These are phyloP conservation scores for Salix purpurea DNA, from an alignment of 345 rosid species.

Conservation along the genomic window DNA sequence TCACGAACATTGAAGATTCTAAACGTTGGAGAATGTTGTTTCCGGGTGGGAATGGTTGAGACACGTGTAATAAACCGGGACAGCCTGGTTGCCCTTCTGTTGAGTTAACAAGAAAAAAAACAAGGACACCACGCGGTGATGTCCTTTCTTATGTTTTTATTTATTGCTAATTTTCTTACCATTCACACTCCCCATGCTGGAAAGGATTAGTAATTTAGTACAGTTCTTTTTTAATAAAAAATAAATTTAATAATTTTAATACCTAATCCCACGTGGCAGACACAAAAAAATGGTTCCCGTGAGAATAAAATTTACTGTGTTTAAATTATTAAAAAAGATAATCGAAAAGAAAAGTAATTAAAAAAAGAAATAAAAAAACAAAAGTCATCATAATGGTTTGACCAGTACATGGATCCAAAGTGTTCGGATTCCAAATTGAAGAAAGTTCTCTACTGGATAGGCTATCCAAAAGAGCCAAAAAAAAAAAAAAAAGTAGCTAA, in stretches of 20 bases:
- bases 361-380: neutral
- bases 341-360: too few relatives aligned
- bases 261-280: too few relatives aligned
- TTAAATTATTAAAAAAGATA: too few relatives aligned
- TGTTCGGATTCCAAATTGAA: neutral
- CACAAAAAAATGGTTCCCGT: too few relatives aligned
- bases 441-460: neutral
- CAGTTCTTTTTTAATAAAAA: too few relatives aligned
- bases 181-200: too few relatives aligned
- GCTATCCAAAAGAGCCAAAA: neutral
- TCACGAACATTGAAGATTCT: too few relatives aligned
- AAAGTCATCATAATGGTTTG: neutral
- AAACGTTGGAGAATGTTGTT: neutral
- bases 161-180: neutral
- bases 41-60: slow-evolving; percentile 9
- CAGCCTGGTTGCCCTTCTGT: slow-evolving; percentile 31
- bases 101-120: neutral
- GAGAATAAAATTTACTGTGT: too few relatives aligned
- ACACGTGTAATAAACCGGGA: slow-evolving; percentile 42
- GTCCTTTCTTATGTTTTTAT: neutral
- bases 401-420: neutral
- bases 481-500: neutral
- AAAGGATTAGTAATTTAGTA: too few relatives aligned
- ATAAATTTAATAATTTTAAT: too few relatives aligned
- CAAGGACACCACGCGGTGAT: neutral